These are phyloP conservation scores for Scalesia atractyloides DNA, from an alignment of 129 eudicot species.

Conservation along the genomic window DNA sequence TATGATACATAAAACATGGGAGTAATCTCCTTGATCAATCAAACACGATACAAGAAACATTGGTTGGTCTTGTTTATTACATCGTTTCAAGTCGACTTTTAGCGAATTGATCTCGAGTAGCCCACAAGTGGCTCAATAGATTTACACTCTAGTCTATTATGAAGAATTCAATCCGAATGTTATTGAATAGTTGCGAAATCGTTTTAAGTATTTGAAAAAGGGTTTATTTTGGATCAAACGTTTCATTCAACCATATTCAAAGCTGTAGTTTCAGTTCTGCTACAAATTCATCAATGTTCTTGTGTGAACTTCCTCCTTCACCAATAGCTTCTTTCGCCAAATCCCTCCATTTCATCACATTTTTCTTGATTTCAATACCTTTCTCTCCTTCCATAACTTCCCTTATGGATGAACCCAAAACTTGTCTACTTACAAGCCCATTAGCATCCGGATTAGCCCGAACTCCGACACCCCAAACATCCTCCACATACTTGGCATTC, in stretches of 20 bases:
- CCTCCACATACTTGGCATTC: slow-evolving; percentile 41
- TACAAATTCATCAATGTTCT: slow-evolving; percentile 40
- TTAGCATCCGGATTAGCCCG: slow-evolving; percentile 30
- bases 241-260: slow-evolving; percentile 1
- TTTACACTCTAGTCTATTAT: no score
- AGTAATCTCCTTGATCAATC: no score
- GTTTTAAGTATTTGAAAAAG: no score
- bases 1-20: no score
- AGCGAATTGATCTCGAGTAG: no score
- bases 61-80: no score
- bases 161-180: no score
- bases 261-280: slow-evolving; percentile 15
- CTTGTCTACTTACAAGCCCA: slow-evolving; percentile 37
- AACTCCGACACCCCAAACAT: slow-evolving; percentile 42
- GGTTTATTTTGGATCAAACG: no score
- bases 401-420: slow-evolving; percentile 31
- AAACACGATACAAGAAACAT: no score
- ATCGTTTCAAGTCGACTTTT: no score
- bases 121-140: no score
- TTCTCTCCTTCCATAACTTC: slow-evolving; percentile 45
- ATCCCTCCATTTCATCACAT: slow-evolving; percentile 25
- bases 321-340: slow-evolving; percentile 34
- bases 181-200: no score
- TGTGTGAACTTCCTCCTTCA: slow-evolving; percentile 39
- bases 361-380: slow-evolving; percentile 22